Evolutionary conservation across 768 basidiomycete species (phyloP).

Genomic region (Rhodotorula sphaerocarpa): DNA sequence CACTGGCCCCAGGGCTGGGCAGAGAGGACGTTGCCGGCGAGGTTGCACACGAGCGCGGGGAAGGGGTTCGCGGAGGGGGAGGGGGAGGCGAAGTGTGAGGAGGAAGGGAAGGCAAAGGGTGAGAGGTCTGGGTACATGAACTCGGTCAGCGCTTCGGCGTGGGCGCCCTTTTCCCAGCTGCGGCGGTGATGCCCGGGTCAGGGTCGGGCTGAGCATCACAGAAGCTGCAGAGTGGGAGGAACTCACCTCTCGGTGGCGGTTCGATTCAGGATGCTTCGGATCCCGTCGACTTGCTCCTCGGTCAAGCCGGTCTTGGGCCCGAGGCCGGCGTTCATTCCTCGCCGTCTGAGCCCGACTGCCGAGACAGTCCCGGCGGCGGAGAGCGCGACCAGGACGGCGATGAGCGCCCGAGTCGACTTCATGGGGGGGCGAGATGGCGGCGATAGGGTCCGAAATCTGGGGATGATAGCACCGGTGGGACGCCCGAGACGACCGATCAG

Average conservation of each 20-base stretch:
- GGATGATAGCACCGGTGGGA: too few relatives aligned
- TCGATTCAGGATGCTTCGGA: constrained; percentile 7
- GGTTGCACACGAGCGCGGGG: neutral
- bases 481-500: too few relatives aligned
- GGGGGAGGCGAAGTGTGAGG: neutral
- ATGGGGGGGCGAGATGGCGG: too few relatives aligned
- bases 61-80: neutral
- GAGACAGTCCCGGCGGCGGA: too few relatives aligned
- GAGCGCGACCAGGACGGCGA: too few relatives aligned
- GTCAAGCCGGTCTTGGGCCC: neutral
- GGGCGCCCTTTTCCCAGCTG: constrained; percentile 27
- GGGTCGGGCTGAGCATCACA: neutral
- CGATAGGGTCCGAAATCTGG: too few relatives aligned
- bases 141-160: constrained; percentile 19
- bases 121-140: constrained; percentile 4
- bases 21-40: constrained; percentile 1
- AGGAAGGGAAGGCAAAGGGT: constrained; percentile 2
- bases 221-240: too few relatives aligned
- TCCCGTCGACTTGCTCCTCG: neutral
- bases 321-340: too few relatives aligned
- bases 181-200: too few relatives aligned
- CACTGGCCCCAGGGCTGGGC: neutral
- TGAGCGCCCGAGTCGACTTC: too few relatives aligned
- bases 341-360: too few relatives aligned
- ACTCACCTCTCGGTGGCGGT: constrained; percentile 16